Evolutionary conservation across 2,329 filamentous ascomycete species (phyloP).

Genomic region (Stagonosporopsis tanaceti): DNA sequence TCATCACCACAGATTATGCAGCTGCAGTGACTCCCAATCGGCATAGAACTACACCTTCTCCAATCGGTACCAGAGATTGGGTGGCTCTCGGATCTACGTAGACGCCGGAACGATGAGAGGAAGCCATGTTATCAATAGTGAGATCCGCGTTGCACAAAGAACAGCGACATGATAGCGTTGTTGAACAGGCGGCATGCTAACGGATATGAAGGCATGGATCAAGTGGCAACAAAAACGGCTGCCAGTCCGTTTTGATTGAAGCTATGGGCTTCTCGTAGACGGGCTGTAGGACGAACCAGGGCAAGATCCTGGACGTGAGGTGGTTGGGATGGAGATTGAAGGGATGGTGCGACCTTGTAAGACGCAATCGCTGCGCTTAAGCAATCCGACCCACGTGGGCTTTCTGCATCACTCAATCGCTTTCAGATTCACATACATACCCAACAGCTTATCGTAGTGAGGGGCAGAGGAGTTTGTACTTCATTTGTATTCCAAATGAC

Average conservation of each 20-base stretch:
- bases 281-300: constrained; percentile 28
- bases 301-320: constrained; percentile 25
- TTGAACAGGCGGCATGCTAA: constrained; percentile 27
- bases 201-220: constrained; percentile 18
- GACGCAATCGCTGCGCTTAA: constrained; percentile 21
- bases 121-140: constrained; percentile 5
- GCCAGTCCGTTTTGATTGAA: constrained; percentile 34
- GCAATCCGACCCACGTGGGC: constrained; percentile 31
- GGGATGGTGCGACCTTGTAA: constrained; percentile 28
- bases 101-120: neutral
- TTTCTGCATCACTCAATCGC: constrained; percentile 17
- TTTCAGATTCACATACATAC: constrained; percentile 14
- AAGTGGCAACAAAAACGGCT: constrained; percentile 32
- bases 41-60: neutral
- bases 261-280: constrained; percentile 27
- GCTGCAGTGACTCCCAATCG: constrained; percentile 8
- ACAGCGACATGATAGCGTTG: constrained; percentile 23
- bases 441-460: constrained; percentile 1
- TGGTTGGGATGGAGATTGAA: constrained; percentile 35
- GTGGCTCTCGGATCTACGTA: neutral
- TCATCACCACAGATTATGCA: constrained; percentile 25
- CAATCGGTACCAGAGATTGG: neutral
- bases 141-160: constrained; percentile 19
- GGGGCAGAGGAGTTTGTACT: no score
- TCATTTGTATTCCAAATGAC: neutral